These are phyloP conservation scores for Arxiozyma heterogenica DNA, from an alignment of 1,139 yeast species.

Conservation along the genomic window DNA sequence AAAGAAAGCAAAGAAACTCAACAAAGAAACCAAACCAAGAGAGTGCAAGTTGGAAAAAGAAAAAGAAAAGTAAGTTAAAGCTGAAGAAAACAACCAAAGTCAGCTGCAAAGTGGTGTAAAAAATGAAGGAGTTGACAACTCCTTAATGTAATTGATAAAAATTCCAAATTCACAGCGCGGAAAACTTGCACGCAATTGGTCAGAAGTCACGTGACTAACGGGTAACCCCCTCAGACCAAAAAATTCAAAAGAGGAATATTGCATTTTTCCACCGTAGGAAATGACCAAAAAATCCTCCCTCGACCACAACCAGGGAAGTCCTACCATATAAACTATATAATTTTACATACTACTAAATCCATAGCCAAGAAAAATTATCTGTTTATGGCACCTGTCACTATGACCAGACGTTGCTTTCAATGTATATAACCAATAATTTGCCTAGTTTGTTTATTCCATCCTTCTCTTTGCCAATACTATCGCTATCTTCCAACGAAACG, in stretches of 20 bases:
- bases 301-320: not conserved
- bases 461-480: not conserved
- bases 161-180: not conserved
- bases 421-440: not conserved
- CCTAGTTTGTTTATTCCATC: not conserved
- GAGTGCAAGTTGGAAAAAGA: not conserved
- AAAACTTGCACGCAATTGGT: conserved; percentile 1
- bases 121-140: not conserved
- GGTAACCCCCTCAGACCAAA: conserved; percentile 2
- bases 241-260: not conserved
- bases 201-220: conserved; percentile 1
- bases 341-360: not conserved
- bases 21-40: not conserved
- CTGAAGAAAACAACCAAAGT: not conserved
- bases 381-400: not conserved
- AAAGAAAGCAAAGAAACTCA: no score
- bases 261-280: not conserved
- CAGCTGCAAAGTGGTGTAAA: not conserved
- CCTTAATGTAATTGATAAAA: not conserved
- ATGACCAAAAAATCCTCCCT: not conserved
- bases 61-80: not conserved
- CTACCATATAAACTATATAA: not conserved
- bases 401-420: not conserved
- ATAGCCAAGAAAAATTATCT: no score
- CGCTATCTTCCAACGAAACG: not conserved